Evolutionary conservation across 129 eudicot species (phyloP).

Genomic region (sunflower (Helianthus annuus)): HanXRQr2.0-SUNRISE NC_035443.2:176478949-176479448

Average conservation of each 20-base stretch:
- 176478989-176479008: no score
- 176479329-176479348: background rate
- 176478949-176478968: no score
- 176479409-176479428: no score
- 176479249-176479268: conserved; percentile 8
- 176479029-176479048: no score
- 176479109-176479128: background rate
- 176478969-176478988: no score
- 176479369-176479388: background rate
- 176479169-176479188: background rate
- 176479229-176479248: background rate
- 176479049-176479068: no score
- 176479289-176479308: no score
- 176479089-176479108: background rate
- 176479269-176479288: background rate
- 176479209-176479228: no score
- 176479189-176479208: background rate
- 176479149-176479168: background rate
- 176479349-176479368: no score
- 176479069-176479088: conserved; percentile 1
- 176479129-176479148: conserved; percentile 22
- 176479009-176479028: no score
- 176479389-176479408: conserved; percentile 3
- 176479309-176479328: background rate
- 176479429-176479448: no score